Evolutionary conservation across 495 filamentous ascomycete species (phyloP), one percentile per base, ranked within the genome.

Genomic region (Penicillium ucsense): DNA sequence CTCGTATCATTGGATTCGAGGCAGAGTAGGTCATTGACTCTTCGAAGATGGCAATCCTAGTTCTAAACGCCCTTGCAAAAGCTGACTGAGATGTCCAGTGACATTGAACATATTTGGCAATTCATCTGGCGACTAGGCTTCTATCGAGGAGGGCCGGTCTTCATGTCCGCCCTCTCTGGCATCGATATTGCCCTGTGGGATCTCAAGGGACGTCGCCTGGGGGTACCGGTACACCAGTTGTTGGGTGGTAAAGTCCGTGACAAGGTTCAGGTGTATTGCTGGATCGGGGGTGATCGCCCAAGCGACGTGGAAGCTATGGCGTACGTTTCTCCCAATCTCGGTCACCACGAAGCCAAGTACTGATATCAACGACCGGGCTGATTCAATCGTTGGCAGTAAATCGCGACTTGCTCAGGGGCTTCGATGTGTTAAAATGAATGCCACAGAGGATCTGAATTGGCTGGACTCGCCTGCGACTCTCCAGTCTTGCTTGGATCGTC

Each of bases 161-260:
- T 91, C 53, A 88, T 89, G 84, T 85, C 80, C 45, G 86, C 86
- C 5, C 67, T 90, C 30, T 73, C 84, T 1, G 86, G 86, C 3
- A 82, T 91, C 51, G 86, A 89, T 54, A 89, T 91, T 57, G 86
- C 86, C 0, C 67, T 91, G 4, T 89, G 86, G 86, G 86, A 90
- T 70, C 57, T 89, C 38, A 89, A 90, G 55, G 70, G 71, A 3
- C 63, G 69, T 3, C 63, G 56, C 49, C 64, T 90, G 12, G 74
- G 76, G 8, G 82, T 89, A 2, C 86, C 86, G 1, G 73, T 91
- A 29, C 81, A 85, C 53, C 78, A 87, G 53, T 67, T 91, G 8
- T 67, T 91, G 3, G 86, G 86, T 9, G 86, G 86, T 11, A 85
- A 86, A 54, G 82, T 90, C 35, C 73, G 86, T 31, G 67, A 84